Evolutionary conservation across 1,139 yeast species (phyloP).

Genomic region (Pichia norvegensis): DNA sequence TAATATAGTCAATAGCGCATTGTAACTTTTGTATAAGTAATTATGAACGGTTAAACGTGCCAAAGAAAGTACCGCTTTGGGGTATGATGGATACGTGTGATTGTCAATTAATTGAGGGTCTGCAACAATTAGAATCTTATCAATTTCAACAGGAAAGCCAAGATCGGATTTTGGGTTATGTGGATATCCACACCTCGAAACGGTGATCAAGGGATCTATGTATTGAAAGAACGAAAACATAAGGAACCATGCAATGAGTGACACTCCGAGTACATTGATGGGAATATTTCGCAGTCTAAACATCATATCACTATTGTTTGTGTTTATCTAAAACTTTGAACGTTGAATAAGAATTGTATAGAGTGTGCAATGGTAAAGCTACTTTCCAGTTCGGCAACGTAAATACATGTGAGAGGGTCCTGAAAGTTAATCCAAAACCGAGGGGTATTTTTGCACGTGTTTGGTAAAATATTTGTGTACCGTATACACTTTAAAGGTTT

Average conservation of each 20-base stretch:
- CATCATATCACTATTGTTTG: neutral
- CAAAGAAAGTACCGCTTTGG: conserved; percentile 30
- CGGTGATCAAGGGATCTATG: conserved; percentile 12
- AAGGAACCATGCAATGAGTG: conserved; percentile 1
- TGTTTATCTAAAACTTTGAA: too few relatives aligned
- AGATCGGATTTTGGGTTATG: conserved; percentile 2
- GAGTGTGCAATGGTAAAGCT: too few relatives aligned
- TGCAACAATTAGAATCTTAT: conserved; percentile 22
- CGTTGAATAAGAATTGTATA: too few relatives aligned
- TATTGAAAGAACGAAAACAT: conserved; percentile 8
- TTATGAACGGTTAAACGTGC: conserved; percentile 45
- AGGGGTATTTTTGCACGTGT: too few relatives aligned
- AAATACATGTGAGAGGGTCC: too few relatives aligned
- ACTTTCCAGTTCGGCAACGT: too few relatives aligned
- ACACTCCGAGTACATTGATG: neutral
- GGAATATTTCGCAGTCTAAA: neutral
- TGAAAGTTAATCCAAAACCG: too few relatives aligned
- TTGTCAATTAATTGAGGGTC: conserved; percentile 91
- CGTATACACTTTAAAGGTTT: too few relatives aligned
- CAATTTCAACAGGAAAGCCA: conserved; percentile 5
- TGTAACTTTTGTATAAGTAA: conserved; percentile 41
- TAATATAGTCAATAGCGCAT: conserved; percentile 32
- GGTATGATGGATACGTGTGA: conserved; percentile 51
- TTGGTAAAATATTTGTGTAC: too few relatives aligned
- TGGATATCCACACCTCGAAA: conserved; percentile 14